Evolutionary conservation across 768 basidiomycete genomes (phyloP).

Genomic region (Suillus ampliporus): DNA sequence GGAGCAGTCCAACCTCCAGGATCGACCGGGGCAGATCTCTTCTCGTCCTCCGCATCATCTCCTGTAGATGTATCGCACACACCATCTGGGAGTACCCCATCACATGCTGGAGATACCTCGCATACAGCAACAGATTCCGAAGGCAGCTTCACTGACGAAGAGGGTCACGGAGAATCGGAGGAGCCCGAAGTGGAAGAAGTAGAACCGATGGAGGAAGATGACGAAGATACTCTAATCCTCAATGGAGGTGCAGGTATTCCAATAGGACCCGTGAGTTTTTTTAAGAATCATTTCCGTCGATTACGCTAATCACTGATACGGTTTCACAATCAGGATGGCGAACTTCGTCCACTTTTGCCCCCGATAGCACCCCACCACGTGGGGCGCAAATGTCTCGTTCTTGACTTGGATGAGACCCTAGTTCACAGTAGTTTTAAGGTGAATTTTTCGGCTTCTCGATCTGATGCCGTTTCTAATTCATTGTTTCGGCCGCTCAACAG

Average conservation of each 20-base stretch:
- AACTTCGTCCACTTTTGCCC: slow-evolving; percentile 86
- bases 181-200: slow-evolving; percentile 66
- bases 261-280: slow-evolving; percentile 77
- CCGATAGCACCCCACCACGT: slow-evolving; percentile 79
- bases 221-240: slow-evolving; percentile 87
- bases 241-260: slow-evolving; percentile 96
- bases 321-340: slow-evolving; percentile 67
- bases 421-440: slow-evolving; percentile 99
- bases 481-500: slow-evolving; percentile 45
- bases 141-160: slow-evolving; percentile 60
- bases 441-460: slow-evolving; percentile 18
- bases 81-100: slow-evolving; percentile 29
- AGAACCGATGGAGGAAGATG: slow-evolving; percentile 75
- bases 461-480: slow-evolving; percentile 18
- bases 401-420: slow-evolving; percentile 97
- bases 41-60: slow-evolving; percentile 32
- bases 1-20: slow-evolving; percentile 92
- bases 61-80: slow-evolving; percentile 31
- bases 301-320: slow-evolving; percentile 13
- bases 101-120: slow-evolving; percentile 36
- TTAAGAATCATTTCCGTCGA: not conserved
- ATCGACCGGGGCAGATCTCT: slow-evolving; percentile 58
- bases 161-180: slow-evolving; percentile 71
- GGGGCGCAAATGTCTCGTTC: slow-evolving; percentile 93
- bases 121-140: slow-evolving; percentile 40